Conservation (phyloP, 106 monocot genomes). For the Apostasia ramifera region DNA sequence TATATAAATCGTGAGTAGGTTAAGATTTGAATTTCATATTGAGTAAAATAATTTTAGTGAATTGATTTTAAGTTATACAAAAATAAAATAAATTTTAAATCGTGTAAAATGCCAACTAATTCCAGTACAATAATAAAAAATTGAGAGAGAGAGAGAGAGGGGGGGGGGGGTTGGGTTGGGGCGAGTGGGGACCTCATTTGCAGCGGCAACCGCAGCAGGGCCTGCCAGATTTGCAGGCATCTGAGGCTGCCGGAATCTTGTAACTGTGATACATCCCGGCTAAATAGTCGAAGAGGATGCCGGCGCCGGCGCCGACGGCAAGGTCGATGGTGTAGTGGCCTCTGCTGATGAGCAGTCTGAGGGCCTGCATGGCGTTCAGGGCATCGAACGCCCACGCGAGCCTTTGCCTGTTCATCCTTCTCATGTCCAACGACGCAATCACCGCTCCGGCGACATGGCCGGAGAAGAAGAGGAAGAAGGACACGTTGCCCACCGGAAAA, state of each 20-base stretch:
- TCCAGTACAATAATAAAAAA: no score
- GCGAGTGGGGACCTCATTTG: neutral
- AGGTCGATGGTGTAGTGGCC: constrained; percentile 96
- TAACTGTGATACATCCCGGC: constrained; percentile 49
- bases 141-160: no score
- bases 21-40: no score
- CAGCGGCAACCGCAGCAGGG: neutral
- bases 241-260: neutral
- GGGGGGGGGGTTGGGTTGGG: no score
- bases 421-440: constrained; percentile 90
- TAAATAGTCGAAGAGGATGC: constrained; percentile 59
- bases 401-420: constrained; percentile 31
- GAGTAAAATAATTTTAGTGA: no score
- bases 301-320: constrained; percentile 73
- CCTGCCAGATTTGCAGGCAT: no score
- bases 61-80: no score
- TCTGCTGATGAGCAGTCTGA: constrained; percentile 76
- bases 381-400: constrained; percentile 57
- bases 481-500: constrained; percentile 92
- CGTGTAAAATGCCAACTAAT: no score
- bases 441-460: constrained; percentile 84
- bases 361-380: constrained; percentile 59
- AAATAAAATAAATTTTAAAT: no score
- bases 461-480: constrained; percentile 98
- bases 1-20: no score